Base-by-base conservation (phyloP, 2,329 filamentous ascomycete species). In the Fusarium ramigenum region DNA sequence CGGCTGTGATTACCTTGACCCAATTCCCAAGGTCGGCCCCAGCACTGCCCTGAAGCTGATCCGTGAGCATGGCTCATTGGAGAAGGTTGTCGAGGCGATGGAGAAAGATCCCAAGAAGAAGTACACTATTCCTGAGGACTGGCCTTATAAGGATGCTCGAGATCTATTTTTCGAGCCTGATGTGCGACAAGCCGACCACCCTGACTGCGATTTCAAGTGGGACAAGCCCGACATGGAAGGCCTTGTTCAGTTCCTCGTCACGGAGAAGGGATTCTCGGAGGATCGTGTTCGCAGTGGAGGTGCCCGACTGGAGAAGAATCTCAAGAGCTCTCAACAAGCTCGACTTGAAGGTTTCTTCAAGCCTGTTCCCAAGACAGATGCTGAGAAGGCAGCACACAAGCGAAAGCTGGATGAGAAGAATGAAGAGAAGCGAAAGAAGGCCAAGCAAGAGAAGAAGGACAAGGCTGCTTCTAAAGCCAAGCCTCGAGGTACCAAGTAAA, bases 291-390 rank as follows among this genome's bases (percentile, higher is more conserved):
- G 95, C 42, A 90, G 88, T 47, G 96, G 89, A 34, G 95, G 93
- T 2, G 88, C 91, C 5, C 90, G 94, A 63, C 84, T 99, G 65
- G 90, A 93, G 81, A 99, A 98, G 88, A 96, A 95, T 77, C 85
- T 97, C 74, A 98, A 97, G 88, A 93, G 89, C 54, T 92, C 92
- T 34, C 96, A 98, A 82, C 96, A 99, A 84, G 92, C 93, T 34
- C 89, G 96, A 28, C 86, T 99, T 4, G 96, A 98, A 80, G 96
- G 96, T 1, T 99, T 99, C 86, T 99, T 99, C 88, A 98, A 97
- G 85, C 91, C 94, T 3, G 84, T 97, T 21, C 93, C 94, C 69
- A 97, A 96, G 86, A 94, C 95, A 1, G 93, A 95, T 1, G 93
- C 92, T 73, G 92, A 99, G 84, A 93, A 96, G 84, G 92, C 92